Evolutionary conservation across 2,329 filamentous ascomycete species (phyloP).

Genomic region (Aschersonia sp.): DNA sequence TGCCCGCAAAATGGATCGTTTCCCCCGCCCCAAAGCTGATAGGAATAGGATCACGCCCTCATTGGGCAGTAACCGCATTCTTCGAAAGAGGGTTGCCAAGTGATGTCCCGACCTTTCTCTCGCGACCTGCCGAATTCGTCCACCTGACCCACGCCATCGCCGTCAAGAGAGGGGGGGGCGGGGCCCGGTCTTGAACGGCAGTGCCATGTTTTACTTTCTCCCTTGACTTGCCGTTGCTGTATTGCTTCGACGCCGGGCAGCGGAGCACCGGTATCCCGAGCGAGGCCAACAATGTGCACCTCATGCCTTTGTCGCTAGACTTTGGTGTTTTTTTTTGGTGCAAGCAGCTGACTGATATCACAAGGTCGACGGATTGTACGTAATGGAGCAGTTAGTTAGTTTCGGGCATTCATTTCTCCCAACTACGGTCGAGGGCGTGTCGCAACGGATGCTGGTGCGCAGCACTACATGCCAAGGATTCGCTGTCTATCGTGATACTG

Average conservation of each 20-base stretch:
- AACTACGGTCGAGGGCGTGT: too few relatives aligned
- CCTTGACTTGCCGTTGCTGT: too few relatives aligned
- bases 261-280: too few relatives aligned
- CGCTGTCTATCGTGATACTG: not conserved
- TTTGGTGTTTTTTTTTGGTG: not conserved
- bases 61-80: not conserved
- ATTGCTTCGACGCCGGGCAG: too few relatives aligned
- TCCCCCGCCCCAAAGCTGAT: too few relatives aligned
- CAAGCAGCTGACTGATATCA: constrained; percentile 6
- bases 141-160: constrained; percentile 2
- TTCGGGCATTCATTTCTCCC: too few relatives aligned
- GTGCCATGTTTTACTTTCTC: not conserved
- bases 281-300: too few relatives aligned
- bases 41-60: too few relatives aligned
- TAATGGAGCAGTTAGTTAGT: constrained; percentile 4
- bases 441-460: too few relatives aligned
- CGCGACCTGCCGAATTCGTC: constrained; percentile 5
- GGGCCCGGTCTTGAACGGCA: not conserved
- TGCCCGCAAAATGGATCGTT: too few relatives aligned
- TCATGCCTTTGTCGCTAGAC: not conserved
- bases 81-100: not conserved
- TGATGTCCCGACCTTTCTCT: not conserved
- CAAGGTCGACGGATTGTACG: constrained; percentile 5
- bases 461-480: not conserved
- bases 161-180: not conserved